Conservation (phyloP, 768 basidiomycete genomes). For the Macrolepiota dolichaula region DNA sequence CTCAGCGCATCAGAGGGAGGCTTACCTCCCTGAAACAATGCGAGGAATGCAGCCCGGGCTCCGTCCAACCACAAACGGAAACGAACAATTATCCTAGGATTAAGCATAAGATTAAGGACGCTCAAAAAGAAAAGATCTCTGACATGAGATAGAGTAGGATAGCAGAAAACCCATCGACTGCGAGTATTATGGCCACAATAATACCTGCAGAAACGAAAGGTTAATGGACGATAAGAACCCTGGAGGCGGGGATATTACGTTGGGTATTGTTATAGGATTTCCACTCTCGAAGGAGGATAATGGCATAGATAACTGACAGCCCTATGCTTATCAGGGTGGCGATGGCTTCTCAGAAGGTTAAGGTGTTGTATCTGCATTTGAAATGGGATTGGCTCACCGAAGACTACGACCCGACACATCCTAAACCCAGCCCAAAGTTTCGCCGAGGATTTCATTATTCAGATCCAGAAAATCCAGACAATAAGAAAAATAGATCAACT, state of each 20-base stretch:
- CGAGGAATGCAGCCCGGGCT: conserved; percentile 25
- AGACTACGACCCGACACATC: conserved; percentile 27
- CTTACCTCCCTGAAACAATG: conserved; percentile 30
- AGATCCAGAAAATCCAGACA: not conserved
- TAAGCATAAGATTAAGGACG: not conserved
- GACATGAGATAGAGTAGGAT: conserved; percentile 36
- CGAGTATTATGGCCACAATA: conserved; percentile 27
- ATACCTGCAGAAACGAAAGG: conserved; percentile 21
- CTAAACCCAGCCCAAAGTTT: conserved; percentile 28
- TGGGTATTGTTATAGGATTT: conserved; percentile 25
- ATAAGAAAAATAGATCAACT: not conserved
- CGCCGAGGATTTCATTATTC: conserved; percentile 17
- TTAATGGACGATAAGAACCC: not conserved
- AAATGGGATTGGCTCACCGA: conserved; percentile 24
- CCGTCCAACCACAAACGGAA: conserved; percentile 37
- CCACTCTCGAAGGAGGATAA: conserved; percentile 34
- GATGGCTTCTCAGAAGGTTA: conserved; percentile 12
- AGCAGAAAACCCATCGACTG: conserved; percentile 27
- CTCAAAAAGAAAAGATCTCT: not conserved
- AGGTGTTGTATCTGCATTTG: not conserved
- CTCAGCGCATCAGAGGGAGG: not conserved
- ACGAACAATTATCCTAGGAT: conserved; percentile 33
- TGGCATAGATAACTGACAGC: conserved; percentile 28
- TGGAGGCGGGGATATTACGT: conserved; percentile 22
- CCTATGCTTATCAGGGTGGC: conserved; percentile 28